Percentiles rank a stretch among this genome's conserved stretches.
Conservation (phyloP, 192 early-diverging fungal genomes). For the Lobulomyces angularis region DNA sequence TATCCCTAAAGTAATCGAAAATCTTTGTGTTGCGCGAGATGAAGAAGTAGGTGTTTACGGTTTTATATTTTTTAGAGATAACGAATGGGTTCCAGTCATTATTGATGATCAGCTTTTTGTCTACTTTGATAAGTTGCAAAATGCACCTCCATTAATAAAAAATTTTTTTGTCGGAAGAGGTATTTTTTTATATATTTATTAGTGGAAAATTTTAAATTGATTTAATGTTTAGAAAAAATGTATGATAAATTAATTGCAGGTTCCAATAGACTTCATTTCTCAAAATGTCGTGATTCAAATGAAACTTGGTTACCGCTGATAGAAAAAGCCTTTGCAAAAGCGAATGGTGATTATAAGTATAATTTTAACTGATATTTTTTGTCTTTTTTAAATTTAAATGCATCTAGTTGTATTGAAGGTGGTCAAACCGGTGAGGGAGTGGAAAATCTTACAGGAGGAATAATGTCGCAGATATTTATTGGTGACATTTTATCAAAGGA, state of each 20-base stretch:
- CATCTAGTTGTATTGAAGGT: too few relatives aligned
- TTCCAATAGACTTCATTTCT: slow-evolving; percentile 12
- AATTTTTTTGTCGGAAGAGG: too few relatives aligned
- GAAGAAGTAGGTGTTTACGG: slow-evolving; percentile 43
- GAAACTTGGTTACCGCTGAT: slow-evolving; percentile 45
- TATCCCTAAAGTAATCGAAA: slow-evolving; percentile 26
- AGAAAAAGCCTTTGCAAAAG: slow-evolving; percentile 50
- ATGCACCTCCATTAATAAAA: too few relatives aligned
- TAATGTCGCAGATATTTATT: slow-evolving; percentile 19
- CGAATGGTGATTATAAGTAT: slow-evolving; percentile 36
- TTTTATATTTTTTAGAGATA: slow-evolving; percentile 45
- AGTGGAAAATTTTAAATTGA: too few relatives aligned
- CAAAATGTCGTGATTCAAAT: slow-evolving; percentile 23
- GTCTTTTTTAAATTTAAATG: too few relatives aligned
- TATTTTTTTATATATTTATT: too few relatives aligned
- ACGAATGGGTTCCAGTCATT: slow-evolving; percentile 39
- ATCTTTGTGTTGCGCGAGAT: slow-evolving; percentile 38
- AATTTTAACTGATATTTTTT: slow-evolving; percentile 30
- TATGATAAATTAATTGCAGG: too few relatives aligned
- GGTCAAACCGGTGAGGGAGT: slow-evolving; percentile 39
- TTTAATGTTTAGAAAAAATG: too few relatives aligned
- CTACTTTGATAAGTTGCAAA: too few relatives aligned
- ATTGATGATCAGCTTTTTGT: slow-evolving; percentile 36
- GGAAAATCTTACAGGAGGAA: slow-evolving; percentile 43
- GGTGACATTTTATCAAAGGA: slow-evolving; percentile 36